Evolutionary conservation across 495 filamentous ascomycete genomes (phyloP), one percentile per base, ranked within the genome.

Genomic region (Tuber aestivum): DNA sequence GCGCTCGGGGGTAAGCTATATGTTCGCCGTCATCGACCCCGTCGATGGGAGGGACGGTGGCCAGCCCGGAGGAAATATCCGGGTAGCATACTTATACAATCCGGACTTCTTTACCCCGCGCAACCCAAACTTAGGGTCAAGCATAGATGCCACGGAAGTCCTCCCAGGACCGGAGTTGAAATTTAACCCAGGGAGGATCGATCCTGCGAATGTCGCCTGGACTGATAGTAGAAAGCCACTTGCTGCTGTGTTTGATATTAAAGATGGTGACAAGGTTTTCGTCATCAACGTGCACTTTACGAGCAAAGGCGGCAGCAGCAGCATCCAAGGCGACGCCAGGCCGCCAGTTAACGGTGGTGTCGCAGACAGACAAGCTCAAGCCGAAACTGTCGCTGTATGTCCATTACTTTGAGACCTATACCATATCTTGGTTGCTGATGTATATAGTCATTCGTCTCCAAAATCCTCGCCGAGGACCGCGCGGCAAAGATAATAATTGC

Each of bases 1-100:
- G 3, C 78, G 84, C 42, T 84, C 84, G 70, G 83, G 83, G 23
- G 82, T 84, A 41, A 71, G 42, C 40, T 91, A 88, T 80, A 79
- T 81, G 70, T 90, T 84, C 77, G 83, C 83, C 61, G 85, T 87
- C 72, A 85, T 91, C 74, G 84, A 78, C 70, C 88, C 89, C 3
- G 72, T 84, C 32, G 75, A 88, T 80, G 83, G 84, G 80, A 70
- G 83, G 70, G 87, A 90, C 80, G 89, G 89, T 76, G 89, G 89
- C 45, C 80, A 85, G 37, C 89, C 88, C 0, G 89, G 89, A 42
- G 88, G 89, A n/a, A 91, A 91, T 81, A 91, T 91, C 85, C 89
- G 89, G 38, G 84, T 85, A 14, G 89, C 88, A 7, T 91, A 89
- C 83, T 83, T 91, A 16, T 91, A 89, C 84, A 86, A 88, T 20